phyloP scores from a whole-genome alignment of 495 filamentous ascomycete genomes.

The Friedmanniomyces endolithicus region DNA sequence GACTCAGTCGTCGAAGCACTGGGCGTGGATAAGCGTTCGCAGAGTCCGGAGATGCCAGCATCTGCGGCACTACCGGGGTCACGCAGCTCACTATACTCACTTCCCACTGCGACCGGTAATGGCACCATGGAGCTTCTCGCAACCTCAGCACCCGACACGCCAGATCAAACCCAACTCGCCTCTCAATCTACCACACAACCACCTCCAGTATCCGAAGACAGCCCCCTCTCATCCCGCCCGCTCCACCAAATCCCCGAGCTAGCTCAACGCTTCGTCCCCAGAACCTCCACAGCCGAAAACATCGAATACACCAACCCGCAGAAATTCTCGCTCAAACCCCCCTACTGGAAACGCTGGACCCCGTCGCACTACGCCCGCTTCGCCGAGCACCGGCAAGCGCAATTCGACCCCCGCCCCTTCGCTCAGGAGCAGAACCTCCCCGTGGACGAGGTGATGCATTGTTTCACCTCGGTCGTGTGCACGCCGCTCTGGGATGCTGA shows the following conservation, averaged over 20 bases:
- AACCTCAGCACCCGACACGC: neutral
- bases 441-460: constrained; percentile 4
- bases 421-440: neutral
- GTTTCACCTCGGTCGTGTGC: neutral
- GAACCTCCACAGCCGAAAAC: neutral
- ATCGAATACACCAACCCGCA: neutral
- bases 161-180: neutral
- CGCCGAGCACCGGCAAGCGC: neutral
- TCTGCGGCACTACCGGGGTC: no score
- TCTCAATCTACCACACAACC: neutral
- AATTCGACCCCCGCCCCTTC: constrained; percentile 1
- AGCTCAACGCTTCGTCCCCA: constrained; percentile 1
- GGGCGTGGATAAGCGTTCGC: no score
- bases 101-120: no score
- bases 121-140: no score
- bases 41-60: no score
- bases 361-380: neutral
- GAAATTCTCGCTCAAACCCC: constrained; percentile 7
- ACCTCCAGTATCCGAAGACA: neutral
- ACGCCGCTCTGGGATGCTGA: neutral
- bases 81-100: no score
- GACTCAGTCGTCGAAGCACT: no score
- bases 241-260: constrained; percentile 4
- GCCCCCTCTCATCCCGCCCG: no score
- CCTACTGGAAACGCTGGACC: constrained; percentile 5